Evolutionary conservation across 2,329 filamentous ascomycete species (phyloP), one percentile per base, ranked within the genome.

Genomic region (Cladophialophora carrionii): DNA sequence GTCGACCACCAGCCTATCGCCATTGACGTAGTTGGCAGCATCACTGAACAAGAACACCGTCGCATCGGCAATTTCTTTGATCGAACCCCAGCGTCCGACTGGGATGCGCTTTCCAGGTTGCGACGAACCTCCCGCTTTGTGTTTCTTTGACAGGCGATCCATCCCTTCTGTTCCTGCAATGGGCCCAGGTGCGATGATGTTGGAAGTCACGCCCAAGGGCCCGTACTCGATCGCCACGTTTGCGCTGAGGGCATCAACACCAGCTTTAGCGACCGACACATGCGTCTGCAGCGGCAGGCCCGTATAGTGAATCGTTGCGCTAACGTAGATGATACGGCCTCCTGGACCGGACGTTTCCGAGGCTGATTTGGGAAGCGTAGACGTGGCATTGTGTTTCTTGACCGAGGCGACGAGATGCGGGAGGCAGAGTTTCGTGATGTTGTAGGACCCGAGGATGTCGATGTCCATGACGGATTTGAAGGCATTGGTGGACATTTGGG

Each of bases 401-500:
- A 90, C 88, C n/a, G 92, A 96, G 72, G 87, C 83, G 12, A 92
- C 78, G 2, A 99, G 85, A 73, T 96, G 85, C 0, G 92, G 91
- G 37, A 97, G 81, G 0, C 92, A 95, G 3, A 94, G 92, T 80
- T 98, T 98, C 74, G 96, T 84, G 2, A 92, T 96, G 81, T 98
- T 96, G 80, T 90, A 99, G 17, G 91, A 96, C 34, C 95, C 95
- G 41, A 98, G 78, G 2, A 96, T 89, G 76, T 98, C 95, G 74
- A 99, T 99, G 67, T 98, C 95, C 73, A 98, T 94, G 70, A 99
- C 95, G 0, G 91, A 84, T 78, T 93, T 96, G 87, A 99, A 96
- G 3, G 91, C 95, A 75, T 98, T 98, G 64, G 90, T 80, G 48
- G 87, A 92, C 57, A 98, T 85, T 68, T 89, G 89, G 48, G 89